Conservation (phyloP, 257 asterid genomes). For the Plantago elongata region DNA sequence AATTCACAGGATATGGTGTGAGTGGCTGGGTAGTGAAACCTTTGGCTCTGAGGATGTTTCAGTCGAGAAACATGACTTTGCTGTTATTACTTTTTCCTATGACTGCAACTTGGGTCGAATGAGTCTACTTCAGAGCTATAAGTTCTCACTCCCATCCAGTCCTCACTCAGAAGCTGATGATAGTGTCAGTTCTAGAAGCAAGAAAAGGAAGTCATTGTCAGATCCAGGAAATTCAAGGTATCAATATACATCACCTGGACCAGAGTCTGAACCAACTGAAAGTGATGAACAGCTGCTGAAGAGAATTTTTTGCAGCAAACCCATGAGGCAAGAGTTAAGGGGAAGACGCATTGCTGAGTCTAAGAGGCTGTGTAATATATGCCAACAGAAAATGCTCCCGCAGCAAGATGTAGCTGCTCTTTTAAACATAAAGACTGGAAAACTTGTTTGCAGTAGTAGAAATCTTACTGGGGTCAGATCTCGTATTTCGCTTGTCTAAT, state of each 20-base stretch:
- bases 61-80: slow-evolving; percentile 71
- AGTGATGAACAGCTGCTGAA: slow-evolving; percentile 66
- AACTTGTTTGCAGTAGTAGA: slow-evolving; percentile 87
- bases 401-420: slow-evolving; percentile 85
- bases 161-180: slow-evolving; percentile 56
- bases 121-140: slow-evolving; percentile 48
- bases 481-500: slow-evolving; percentile 8
- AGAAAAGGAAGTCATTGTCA: slow-evolving; percentile 75
- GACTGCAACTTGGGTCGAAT: slow-evolving; percentile 66
- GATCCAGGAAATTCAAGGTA: slow-evolving; percentile 65
- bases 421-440: slow-evolving; percentile 72
- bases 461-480: slow-evolving; percentile 71
- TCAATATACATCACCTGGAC: slow-evolving; percentile 69
- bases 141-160: slow-evolving; percentile 55
- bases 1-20: slow-evolving; percentile 82
- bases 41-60: slow-evolving; percentile 21
- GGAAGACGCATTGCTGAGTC: slow-evolving; percentile 57
- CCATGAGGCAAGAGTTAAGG: slow-evolving; percentile 71
- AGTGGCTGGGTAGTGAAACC: slow-evolving; percentile 61
- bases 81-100: slow-evolving; percentile 68
- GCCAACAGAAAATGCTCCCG: slow-evolving; percentile 84
- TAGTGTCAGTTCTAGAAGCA: slow-evolving; percentile 29
- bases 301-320: slow-evolving; percentile 56
- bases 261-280: slow-evolving; percentile 65
- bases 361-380: slow-evolving; percentile 79